A percentile compares a stretch with the other conserved stretches of the same genome.
phyloP scores from a whole-genome alignment of 78 protist species.

The slime mould (Dictyostelium discoideum) region DNA sequence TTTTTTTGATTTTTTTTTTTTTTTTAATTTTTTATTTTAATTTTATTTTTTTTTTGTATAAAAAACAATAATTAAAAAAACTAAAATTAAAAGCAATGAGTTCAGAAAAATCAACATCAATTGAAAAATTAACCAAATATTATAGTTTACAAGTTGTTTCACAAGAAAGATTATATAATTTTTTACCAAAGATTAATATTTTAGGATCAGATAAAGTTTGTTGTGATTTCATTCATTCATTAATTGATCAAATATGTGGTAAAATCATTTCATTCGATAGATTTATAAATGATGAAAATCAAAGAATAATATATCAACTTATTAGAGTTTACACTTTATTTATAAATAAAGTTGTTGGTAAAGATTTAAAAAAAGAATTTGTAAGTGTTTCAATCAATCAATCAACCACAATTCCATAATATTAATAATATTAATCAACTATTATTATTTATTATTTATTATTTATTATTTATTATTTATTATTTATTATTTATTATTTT shows the following conservation, averaged over 20 bases:
- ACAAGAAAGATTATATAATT: conserved; percentile 38
- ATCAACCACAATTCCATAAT: not conserved
- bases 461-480: not conserved
- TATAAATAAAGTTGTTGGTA: conserved; percentile 65
- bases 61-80: not conserved
- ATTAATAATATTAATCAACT: not conserved
- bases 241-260: conserved; percentile 56
- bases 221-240: conserved; percentile 22
- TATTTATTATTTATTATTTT: too few species aligned
- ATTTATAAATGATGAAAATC: not conserved
- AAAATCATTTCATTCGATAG: not conserved
- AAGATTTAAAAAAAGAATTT: conserved; percentile 48
- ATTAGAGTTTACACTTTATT: not conserved
- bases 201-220: not conserved
- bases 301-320: not conserved
- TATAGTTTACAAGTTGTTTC: conserved; percentile 46
- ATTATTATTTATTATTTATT: not conserved
- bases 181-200: not conserved
- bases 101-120: not conserved
- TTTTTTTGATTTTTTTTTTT: not conserved
- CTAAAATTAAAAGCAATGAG: not conserved
- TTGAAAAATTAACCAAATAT: conserved; percentile 29
- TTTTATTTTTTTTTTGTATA: not conserved
- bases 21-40: too few species aligned
- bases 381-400: too few species aligned